These are phyloP conservation scores for Coffea canephora DNA, from an alignment of 257 asterid species.

Conservation along the genomic window DNA sequence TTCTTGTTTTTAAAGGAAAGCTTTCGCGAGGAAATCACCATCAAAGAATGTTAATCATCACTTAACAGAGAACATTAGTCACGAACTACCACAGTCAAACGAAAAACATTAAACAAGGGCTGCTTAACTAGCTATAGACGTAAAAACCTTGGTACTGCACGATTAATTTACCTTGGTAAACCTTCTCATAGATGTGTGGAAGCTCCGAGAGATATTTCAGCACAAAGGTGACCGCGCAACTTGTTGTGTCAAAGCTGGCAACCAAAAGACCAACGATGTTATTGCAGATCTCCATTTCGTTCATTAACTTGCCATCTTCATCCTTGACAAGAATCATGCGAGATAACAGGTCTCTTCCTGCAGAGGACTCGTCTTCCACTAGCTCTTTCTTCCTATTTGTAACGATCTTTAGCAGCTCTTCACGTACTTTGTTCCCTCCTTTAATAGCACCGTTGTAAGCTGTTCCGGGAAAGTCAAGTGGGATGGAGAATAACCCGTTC, in stretches of 20 bases:
- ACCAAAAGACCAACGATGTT: conserved; percentile 50
- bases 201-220: conserved; percentile 56
- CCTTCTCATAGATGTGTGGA: conserved; percentile 43
- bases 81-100: no score
- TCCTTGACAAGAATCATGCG: conserved; percentile 50
- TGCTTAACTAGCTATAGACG: no score
- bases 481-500: conserved; percentile 45
- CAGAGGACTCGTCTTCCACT: conserved; percentile 31
- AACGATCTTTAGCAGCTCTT: neutral
- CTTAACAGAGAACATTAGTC: no score
- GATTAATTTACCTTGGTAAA: conserved; percentile 40
- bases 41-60: no score
- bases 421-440: conserved; percentile 25
- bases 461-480: conserved; percentile 49
- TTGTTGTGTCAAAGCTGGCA: conserved; percentile 56
- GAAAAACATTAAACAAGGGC: no score
- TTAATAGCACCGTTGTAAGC: conserved; percentile 44
- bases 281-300: conserved; percentile 42
- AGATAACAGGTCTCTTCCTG: conserved; percentile 50
- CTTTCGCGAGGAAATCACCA: no score
- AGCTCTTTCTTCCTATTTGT: conserved; percentile 34
- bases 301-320: conserved; percentile 46
- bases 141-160: no score
- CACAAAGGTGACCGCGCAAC: conserved; percentile 46
- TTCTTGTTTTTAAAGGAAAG: no score